A percentile compares a stretch with the other conserved stretches of the same genome.
These are phyloP conservation scores for Amaranthus palmeri DNA, from an alignment of 148 eudicot genomes.

Conservation along the genomic window DNA sequence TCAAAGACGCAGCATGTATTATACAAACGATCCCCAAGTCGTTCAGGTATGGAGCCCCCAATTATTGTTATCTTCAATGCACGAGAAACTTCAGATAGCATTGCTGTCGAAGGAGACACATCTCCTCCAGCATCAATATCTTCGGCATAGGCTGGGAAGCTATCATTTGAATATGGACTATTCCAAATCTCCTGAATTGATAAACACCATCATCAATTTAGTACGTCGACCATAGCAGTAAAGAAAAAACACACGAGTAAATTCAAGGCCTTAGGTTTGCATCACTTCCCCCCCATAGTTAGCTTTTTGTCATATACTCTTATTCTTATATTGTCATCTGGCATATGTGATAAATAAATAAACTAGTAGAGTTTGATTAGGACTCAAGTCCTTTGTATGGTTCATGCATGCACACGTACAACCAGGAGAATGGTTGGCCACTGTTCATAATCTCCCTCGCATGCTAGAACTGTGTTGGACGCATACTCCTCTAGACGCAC, in stretches of 20 bases:
- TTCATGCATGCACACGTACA: no score
- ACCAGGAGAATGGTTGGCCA: no score
- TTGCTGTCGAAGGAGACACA: slow-evolving; percentile 85
- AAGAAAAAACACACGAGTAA: not conserved
- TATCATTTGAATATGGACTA: slow-evolving; percentile 86
- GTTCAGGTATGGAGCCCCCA: slow-evolving; percentile 98
- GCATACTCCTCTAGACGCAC: no score
- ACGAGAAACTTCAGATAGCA: slow-evolving; percentile 79
- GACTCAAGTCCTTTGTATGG: no score
- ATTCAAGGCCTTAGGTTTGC: not conserved
- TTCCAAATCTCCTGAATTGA: slow-evolving; percentile 87
- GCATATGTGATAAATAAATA: no score
- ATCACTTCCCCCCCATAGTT: not conserved
- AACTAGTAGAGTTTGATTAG: no score
- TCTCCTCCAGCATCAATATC: slow-evolving; percentile 79
- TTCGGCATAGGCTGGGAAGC: slow-evolving; percentile 83
- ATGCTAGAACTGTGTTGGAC: no score
- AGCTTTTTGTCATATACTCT: not conserved
- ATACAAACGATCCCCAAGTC: slow-evolving; percentile 64
- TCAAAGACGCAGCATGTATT: slow-evolving; percentile 86
- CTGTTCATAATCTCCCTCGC: no score
- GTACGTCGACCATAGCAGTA: not conserved
- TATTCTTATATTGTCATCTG: no score
- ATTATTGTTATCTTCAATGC: slow-evolving; percentile 60
- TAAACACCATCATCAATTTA: slow-evolving; percentile 4